phyloP scores from a whole-genome alignment of 2,329 filamentous ascomycete species.

The Pseudogymnoascus sp. region DNA sequence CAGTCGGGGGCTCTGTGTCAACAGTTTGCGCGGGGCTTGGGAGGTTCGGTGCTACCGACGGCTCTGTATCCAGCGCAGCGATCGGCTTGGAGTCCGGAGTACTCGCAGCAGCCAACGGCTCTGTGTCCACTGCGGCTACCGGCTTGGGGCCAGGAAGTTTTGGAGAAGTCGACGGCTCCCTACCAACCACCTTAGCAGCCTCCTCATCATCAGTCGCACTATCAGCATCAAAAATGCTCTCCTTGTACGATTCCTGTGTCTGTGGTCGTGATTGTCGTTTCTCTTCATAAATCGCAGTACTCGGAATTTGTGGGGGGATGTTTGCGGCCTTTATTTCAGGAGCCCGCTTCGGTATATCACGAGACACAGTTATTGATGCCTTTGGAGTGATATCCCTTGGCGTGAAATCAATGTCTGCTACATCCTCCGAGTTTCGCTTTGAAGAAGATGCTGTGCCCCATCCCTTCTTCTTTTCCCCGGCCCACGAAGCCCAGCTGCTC shows the following conservation, averaged over 20 bases:
- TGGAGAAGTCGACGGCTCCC: not conserved
- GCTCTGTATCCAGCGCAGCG: not conserved
- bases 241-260: conserved; percentile 23
- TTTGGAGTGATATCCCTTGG: not conserved
- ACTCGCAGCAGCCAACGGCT: not conserved
- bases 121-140: not conserved
- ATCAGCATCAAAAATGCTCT: conserved; percentile 28
- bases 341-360: not conserved
- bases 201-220: not conserved
- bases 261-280: conserved; percentile 15
- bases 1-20: not conserved
- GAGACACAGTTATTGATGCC: not conserved
- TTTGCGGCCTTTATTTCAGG: not conserved
- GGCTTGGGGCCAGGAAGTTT: not conserved
- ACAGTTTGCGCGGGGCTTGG: not conserved
- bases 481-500: conserved; percentile 62
- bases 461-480: conserved; percentile 64
- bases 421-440: conserved; percentile 1
- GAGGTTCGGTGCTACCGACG: not conserved
- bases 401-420: not conserved
- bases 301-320: not conserved
- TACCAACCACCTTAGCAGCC: not conserved
- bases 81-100: not conserved
- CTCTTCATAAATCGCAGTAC: not conserved
- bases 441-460: conserved; percentile 19